phyloP scores from a whole-genome alignment of 2,329 filamentous ascomycete species.

The Trichoderma citrinoviride region DNA sequence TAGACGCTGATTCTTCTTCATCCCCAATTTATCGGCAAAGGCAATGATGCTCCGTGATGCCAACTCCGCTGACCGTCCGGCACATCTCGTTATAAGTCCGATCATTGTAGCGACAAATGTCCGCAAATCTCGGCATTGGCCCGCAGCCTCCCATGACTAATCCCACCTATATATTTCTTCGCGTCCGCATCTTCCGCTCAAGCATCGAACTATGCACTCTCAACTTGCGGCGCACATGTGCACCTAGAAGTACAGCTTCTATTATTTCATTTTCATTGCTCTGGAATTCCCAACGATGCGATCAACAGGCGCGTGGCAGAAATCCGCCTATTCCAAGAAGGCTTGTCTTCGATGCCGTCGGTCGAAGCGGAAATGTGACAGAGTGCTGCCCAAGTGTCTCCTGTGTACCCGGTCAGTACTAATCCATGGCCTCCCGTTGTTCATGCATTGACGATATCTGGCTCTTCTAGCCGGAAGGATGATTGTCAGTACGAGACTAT shows the following conservation, averaged over 20 bases:
- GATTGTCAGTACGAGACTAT: slow-evolving; percentile 2
- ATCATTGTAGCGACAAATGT: background rate
- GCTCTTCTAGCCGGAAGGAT: background rate
- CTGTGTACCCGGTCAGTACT: background rate
- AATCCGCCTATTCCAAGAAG: background rate
- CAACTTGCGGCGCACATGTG: background rate
- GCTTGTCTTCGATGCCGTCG: background rate
- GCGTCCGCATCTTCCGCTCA: background rate
- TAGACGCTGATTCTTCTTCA: too few species aligned
- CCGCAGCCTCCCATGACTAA: background rate
- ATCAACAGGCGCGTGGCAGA: background rate
- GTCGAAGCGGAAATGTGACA: background rate
- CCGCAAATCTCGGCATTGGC: background rate
- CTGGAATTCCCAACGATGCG: background rate
- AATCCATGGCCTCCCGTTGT: background rate
- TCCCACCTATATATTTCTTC: background rate
- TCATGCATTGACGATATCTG: background rate
- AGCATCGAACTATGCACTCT: background rate
- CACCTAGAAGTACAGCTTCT: background rate
- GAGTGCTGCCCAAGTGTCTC: background rate
- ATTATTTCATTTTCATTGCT: background rate
- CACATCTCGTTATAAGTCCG: background rate
- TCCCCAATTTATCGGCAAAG: background rate
- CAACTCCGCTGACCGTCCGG: background rate
- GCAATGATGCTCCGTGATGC: background rate